Conservation (phyloP, 2,329 filamentous ascomycete species). For the Pochonia chlamydosporia region DNA sequence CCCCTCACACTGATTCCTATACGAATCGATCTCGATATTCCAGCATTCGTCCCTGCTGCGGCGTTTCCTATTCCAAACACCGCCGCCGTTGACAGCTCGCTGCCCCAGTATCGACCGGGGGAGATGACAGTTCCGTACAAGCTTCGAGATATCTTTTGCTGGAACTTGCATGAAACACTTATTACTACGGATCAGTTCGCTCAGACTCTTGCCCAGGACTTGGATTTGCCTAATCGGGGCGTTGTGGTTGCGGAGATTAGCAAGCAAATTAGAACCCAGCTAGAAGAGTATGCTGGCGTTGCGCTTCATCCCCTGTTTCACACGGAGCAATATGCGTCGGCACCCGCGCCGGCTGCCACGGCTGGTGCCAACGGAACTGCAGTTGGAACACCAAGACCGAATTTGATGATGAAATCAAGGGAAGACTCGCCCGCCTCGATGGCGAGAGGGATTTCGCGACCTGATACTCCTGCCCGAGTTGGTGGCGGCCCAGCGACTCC, state of each 20-base stretch:
- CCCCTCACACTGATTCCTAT: constrained; percentile 92
- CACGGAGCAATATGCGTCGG: constrained; percentile 35
- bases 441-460: constrained; percentile 35
- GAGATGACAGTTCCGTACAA: constrained; percentile 80
- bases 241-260: constrained; percentile 74
- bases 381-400: constrained; percentile 23
- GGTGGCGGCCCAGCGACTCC: constrained; percentile 44
- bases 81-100: constrained; percentile 59
- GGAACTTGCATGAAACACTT: constrained; percentile 93
- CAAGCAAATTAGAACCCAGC: constrained; percentile 87
- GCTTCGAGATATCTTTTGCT: constrained; percentile 90
- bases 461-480: constrained; percentile 52
- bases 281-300: constrained; percentile 93
- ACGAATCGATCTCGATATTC: constrained; percentile 90
- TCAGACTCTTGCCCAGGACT: constrained; percentile 80
- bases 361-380: constrained; percentile 13
- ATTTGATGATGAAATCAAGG: constrained; percentile 26
- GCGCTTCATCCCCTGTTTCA: constrained; percentile 92
- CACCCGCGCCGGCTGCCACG: constrained; percentile 10
- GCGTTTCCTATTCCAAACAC: constrained; percentile 60
- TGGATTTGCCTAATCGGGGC: constrained; percentile 77
- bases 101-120: constrained; percentile 72
- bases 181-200: constrained; percentile 96
- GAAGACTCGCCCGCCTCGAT: constrained; percentile 33
- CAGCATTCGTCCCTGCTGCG: constrained; percentile 63